Percentiles rank a stretch among this genome's conserved stretches.
Evolutionary conservation across 2,329 filamentous ascomycete species (phyloP).

Genomic region (Pseudocercospora ulei): DNA sequence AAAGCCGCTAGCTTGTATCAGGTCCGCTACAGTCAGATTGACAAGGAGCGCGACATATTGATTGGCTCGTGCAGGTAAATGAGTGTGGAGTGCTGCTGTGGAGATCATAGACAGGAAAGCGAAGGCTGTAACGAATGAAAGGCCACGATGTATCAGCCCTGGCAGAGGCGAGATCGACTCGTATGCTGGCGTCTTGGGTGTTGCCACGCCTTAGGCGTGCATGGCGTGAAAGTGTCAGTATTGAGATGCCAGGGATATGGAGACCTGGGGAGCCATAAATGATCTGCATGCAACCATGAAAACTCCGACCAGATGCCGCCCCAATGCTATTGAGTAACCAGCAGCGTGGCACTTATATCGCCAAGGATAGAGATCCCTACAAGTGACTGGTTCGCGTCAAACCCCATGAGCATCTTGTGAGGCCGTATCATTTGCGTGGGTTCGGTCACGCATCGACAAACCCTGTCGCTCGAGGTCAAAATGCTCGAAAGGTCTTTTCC

Average conservation of each 20-base stretch:
- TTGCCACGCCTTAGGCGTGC: background rate
- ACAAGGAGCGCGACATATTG: constrained; percentile 60
- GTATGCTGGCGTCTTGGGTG: constrained; percentile 1
- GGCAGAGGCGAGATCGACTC: constrained; percentile 19
- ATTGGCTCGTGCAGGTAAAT: constrained; percentile 37
- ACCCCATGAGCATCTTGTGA: background rate
- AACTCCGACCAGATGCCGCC: constrained; percentile 3
- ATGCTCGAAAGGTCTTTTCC: no score
- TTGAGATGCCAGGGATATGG: background rate
- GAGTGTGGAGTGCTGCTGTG: constrained; percentile 23
- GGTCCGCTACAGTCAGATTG: constrained; percentile 57
- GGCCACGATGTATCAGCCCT: constrained; percentile 18
- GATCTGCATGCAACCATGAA: constrained; percentile 3
- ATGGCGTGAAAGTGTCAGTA: background rate
- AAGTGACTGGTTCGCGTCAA: background rate
- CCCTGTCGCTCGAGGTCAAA: no score
- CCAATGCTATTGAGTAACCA: background rate
- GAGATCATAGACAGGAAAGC: constrained; percentile 25
- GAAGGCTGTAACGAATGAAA: constrained; percentile 22
- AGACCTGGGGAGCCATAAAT: background rate
- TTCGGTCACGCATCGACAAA: no score
- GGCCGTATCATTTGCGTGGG: no score
- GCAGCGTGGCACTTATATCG: background rate
- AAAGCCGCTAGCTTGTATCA: constrained; percentile 56
- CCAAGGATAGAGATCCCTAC: constrained; percentile 1